Evolutionary conservation across 805 yeast species (phyloP), one percentile per base, ranked within the genome.

Genomic region (Nakazawaea sp.): DNA sequence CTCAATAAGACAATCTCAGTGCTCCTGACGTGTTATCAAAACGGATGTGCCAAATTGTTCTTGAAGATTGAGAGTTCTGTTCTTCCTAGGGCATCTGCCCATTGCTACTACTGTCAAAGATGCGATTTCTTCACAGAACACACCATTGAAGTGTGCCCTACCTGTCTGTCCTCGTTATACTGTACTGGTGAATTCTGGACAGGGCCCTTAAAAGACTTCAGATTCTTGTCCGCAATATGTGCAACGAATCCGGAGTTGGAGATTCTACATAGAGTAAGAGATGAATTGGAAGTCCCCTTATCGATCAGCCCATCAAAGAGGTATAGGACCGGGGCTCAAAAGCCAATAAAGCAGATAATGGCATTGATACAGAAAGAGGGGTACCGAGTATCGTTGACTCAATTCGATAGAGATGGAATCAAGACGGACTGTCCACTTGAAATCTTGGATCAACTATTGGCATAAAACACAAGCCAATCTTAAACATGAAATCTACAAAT

Each of bases 351-450:
- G 7, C 8, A 10, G 6, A 10, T 26, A 10, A 26, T 6, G n/a
- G 15, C 8, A 7, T 13, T 26, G 16, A 7, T 26, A 10, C 13
- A 12, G 5, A 7, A 26, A 26, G 13, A 10, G 16, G 30, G 30
- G 6, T 28, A 15, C 18, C 8, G 6, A 9, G 6, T 12, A 5
- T 15, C 30, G 11, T 7, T 16, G 6, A 16, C 30, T n/a, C 5
- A 5, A 15, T 28, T 28, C 30, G 17, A 28, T 12, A 12, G 10
- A 5, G 17, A 28, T 18, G 4, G 13, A 8, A 16, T 37, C 13
- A 37, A 28, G 18, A 37, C 40, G 17, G 25, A 37, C 29, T 27
- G 33, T 23, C 36, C 40, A 3, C 12, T 28, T 11, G 19, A 32
- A 13, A 15, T 12, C 13, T 6, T 26, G 7, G 28, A 32, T 9